phyloP scores from a whole-genome alignment of 176 grass and related monocot genomes.

The Eragrostis nindensis region DNA sequence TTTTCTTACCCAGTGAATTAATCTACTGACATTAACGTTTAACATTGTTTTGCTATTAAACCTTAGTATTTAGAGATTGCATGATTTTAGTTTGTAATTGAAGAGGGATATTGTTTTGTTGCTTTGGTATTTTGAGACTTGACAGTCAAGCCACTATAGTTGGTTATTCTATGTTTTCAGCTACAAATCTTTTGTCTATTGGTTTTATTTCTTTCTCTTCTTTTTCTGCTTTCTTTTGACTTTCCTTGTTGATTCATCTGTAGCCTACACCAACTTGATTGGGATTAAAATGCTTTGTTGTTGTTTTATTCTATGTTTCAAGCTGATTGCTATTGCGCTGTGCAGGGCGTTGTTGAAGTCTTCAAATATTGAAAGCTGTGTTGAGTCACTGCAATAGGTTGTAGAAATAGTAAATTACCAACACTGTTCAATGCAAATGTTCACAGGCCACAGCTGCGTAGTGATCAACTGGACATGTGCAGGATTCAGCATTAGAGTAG shows the following conservation, averaged over 20 bases:
- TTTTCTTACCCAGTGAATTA: no score
- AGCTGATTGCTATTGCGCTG: neutral
- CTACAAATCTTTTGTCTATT: no score
- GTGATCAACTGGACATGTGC: neutral
- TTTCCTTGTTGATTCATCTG: no score
- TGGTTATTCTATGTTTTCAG: constrained; percentile 17
- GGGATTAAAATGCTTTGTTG: no score
- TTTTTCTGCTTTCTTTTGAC: no score
- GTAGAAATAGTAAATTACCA: constrained; percentile 21
- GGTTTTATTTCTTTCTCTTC: no score
- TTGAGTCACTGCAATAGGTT: neutral
- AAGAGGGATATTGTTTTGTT: constrained; percentile 8
- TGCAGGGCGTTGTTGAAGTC: neutral
- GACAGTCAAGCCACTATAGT: neutral
- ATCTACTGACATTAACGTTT: no score
- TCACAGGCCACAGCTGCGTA: neutral
- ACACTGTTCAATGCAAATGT: neutral
- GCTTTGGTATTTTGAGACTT: neutral
- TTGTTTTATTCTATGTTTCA: neutral
- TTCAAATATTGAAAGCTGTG: constrained; percentile 4
- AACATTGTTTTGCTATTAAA: no score
- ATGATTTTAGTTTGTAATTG: no score
- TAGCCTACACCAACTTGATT: no score
- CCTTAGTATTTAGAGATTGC: no score
- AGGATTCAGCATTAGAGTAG: constrained; percentile 11